Evolutionary conservation across 345 rosid genomes (phyloP).

Genomic region (Litchi chinensis): DNA sequence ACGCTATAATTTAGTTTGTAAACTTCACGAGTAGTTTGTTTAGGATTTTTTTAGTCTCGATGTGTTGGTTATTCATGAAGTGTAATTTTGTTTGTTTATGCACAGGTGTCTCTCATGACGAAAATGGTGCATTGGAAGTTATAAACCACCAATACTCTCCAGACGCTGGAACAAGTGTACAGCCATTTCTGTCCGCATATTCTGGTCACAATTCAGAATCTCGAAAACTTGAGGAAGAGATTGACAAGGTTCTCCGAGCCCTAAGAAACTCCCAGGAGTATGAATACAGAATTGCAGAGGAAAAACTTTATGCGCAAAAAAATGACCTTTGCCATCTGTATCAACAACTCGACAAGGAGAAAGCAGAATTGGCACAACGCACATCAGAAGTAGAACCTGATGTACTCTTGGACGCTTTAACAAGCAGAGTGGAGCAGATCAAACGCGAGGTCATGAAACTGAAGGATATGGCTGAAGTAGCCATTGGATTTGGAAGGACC

Average conservation of each 20-base stretch:
- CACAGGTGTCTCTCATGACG: slow-evolving; percentile 41
- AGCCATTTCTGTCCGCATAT: slow-evolving; percentile 34
- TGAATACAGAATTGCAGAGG: slow-evolving; percentile 70
- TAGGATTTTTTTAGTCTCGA: not conserved
- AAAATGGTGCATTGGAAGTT: slow-evolving; percentile 34
- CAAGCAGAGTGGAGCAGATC: slow-evolving; percentile 55
- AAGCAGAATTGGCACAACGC: slow-evolving; percentile 39
- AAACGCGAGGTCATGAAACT: slow-evolving; percentile 56
- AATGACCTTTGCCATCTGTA: slow-evolving; percentile 54
- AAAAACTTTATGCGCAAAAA: slow-evolving; percentile 61
- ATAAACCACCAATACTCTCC: slow-evolving; percentile 28
- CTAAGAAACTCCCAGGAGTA: slow-evolving; percentile 59
- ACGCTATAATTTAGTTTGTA: not conserved
- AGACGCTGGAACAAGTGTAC: slow-evolving; percentile 27
- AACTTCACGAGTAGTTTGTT: not conserved
- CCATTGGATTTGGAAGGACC: slow-evolving; percentile 72
- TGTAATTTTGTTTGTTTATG: slow-evolving; percentile 5
- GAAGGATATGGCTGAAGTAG: slow-evolving; percentile 70
- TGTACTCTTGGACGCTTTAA: slow-evolving; percentile 40
- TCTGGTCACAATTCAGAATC: slow-evolving; percentile 44
- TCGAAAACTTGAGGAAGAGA: slow-evolving; percentile 66
- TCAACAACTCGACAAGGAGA: slow-evolving; percentile 71
- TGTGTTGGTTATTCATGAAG: not conserved
- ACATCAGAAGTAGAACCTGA: slow-evolving; percentile 33
- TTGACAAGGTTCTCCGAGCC: slow-evolving; percentile 55